Percentiles rank a stretch among this genome's conserved stretches.
Conservation (phyloP, 2,329 filamentous ascomycete genomes). For the Ramichloridium luteum region DNA sequence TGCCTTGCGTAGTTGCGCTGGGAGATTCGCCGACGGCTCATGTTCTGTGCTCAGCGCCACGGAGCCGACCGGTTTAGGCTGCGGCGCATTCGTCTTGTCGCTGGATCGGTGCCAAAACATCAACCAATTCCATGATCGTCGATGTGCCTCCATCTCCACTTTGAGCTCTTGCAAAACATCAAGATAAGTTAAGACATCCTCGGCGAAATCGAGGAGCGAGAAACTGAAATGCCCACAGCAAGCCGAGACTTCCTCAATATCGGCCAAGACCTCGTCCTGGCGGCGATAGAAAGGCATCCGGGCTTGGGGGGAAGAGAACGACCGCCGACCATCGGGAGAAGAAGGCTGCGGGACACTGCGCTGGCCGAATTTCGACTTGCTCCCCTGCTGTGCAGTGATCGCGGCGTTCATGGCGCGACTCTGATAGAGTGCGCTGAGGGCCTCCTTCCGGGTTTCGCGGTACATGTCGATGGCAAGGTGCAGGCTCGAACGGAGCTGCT, state of each 20-base stretch:
- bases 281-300: conserved; percentile 12
- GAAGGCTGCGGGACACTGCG: background rate
- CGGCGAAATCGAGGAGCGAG: conserved; percentile 77
- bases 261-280: conserved; percentile 61
- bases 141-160: conserved; percentile 46
- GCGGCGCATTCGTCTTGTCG: background rate
- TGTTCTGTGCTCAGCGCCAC: background rate
- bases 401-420: conserved; percentile 56
- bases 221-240: conserved; percentile 96
- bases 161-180: conserved; percentile 78
- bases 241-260: conserved; percentile 95
- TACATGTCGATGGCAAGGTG: conserved; percentile 71
- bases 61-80: background rate
- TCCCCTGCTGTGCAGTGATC: conserved; percentile 43
- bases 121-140: conserved; percentile 70
- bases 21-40: conserved; percentile 11
- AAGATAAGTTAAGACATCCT: conserved; percentile 74
- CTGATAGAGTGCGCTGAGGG: conserved; percentile 67
- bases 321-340: conserved; percentile 33
- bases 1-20: conserved; percentile 19
- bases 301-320: conserved; percentile 7
- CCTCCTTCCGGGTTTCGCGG: conserved; percentile 59
- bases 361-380: conserved; percentile 30
- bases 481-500: conserved; percentile 68
- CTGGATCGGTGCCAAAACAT: conserved; percentile 52